Evolutionary conservation across 2,329 filamentous ascomycete genomes (phyloP), one percentile per base, ranked within the genome.

Genomic region (Verticillium zaregamsianum): DNA sequence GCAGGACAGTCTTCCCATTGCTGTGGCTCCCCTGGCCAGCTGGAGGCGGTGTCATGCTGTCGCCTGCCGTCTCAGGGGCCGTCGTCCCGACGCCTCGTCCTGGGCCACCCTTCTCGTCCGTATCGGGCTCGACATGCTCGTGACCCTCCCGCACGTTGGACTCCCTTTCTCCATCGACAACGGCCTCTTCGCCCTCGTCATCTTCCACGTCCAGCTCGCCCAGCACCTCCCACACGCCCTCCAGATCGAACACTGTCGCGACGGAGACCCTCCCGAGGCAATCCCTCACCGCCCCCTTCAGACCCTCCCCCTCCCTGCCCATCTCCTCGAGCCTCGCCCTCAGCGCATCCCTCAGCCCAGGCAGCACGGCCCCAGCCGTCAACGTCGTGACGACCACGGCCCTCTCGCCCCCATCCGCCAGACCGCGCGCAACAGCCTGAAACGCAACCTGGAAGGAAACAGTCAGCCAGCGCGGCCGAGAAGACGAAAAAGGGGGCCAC

Each of bases 141-240:
- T 45, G 17, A 15, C 4, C 57, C 39, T n/a, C 39, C n/a, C 15
- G 17, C 8, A 17, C 25, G 23, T 5, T 7, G 17, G 7, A 1
- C 15, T n/a, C 25, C 54, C 14, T 32, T 11, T 20, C 52, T 15
- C 20, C 2, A 32, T 25, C 54, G 23, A 2, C n/a, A 32, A 5
- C 17, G 54, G 54, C 9, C 23, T 25, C 28, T 5, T n/a, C 28
- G 14, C 25, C 54, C 54, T 6, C 25, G 14, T 17, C 28, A 25
- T 20, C 23, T 5, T 5, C 57, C 9, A 12, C 6, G 33, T 80
- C 77, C 39, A 86, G 66, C 66, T 88, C 86, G 2, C 69, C 72
- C 37, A 88, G 66, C 1, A 84, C 84, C 68, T 88, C 84, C 77
- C 77, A 81, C 20, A 88, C 66, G 0, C 86, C 86, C 55, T 86